Conservation (phyloP, 2,329 filamentous ascomycete genomes). For the Talaromyces sp. region DNA sequence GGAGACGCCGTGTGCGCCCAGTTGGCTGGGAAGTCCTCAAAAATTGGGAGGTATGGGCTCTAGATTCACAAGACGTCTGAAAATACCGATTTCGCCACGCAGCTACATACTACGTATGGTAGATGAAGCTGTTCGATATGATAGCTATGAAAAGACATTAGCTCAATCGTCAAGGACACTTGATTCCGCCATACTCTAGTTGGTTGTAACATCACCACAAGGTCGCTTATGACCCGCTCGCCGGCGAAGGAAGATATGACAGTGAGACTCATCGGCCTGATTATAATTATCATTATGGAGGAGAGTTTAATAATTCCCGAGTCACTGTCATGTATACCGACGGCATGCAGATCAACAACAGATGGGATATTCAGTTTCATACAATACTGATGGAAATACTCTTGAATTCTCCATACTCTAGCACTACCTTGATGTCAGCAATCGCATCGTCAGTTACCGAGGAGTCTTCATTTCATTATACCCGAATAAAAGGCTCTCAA, state of each 20-base stretch:
- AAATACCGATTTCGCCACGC: not conserved
- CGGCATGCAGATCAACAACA: not conserved
- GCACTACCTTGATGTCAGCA: not conserved
- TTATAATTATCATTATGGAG: not conserved
- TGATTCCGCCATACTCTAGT: not conserved
- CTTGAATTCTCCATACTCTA: not conserved
- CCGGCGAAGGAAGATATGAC: no score
- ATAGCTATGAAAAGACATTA: no score
- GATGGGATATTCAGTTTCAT: not conserved
- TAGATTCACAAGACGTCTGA: constrained; percentile 41
- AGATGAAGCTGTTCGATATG: not conserved
- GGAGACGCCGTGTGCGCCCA: constrained; percentile 34
- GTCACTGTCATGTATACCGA: not conserved
- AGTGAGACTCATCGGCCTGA: not conserved
- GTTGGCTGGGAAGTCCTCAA: constrained; percentile 42
- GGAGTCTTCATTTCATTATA: no score
- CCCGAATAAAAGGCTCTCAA: not conserved
- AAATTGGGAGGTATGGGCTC: constrained; percentile 44
- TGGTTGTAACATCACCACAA: not conserved
- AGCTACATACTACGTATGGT: not conserved
- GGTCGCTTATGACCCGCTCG: not conserved
- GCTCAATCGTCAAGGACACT: not conserved
- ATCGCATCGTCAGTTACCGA: not conserved
- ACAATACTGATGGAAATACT: not conserved
- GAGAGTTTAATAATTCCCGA: not conserved